phyloP scores from a whole-genome alignment of 148 eudicot species.

The Pharnaceum exiguum region DNA sequence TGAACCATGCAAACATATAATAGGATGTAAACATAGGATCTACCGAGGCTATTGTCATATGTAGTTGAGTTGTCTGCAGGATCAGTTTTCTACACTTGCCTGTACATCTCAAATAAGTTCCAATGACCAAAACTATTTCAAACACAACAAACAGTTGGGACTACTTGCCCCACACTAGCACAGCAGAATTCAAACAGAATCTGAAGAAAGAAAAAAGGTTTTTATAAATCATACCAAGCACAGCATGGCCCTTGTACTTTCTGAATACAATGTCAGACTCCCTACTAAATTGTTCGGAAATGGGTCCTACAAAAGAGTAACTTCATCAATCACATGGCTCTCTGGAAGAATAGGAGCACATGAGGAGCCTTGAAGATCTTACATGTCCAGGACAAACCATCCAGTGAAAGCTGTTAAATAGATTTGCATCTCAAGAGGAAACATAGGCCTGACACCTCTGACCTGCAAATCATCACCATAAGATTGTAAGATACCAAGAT shows the following conservation, averaged over 20 bases:
- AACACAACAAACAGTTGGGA: neutral
- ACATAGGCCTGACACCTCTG: conserved; percentile 94
- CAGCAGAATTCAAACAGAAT: too few species aligned
- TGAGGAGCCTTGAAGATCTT: conserved; percentile 32
- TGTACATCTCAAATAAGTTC: conserved; percentile 24
- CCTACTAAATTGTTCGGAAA: conserved; percentile 88
- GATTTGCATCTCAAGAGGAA: conserved; percentile 71
- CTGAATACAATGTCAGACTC: conserved; percentile 81
- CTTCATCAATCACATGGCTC: neutral
- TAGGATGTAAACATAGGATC: conserved; percentile 85
- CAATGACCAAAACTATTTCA: neutral
- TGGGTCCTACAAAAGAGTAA: conserved; percentile 71
- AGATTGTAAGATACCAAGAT: neutral
- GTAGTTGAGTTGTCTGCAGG: conserved; percentile 96
- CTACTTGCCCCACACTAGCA: too few species aligned
- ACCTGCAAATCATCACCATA: conserved; percentile 48
- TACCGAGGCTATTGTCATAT: conserved; percentile 91
- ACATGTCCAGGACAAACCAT: conserved; percentile 82
- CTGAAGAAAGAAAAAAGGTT: neutral
- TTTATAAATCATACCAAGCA: conserved; percentile 58
- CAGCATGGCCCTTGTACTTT: conserved; percentile 87
- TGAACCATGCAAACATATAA: conserved; percentile 48
- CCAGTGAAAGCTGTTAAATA: conserved; percentile 58
- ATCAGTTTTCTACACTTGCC: conserved; percentile 94
- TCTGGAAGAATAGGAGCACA: conserved; percentile 8